Evolutionary conservation across 371 early-diverging fungal species (phyloP), one percentile per base, ranked within the genome.

Genomic region (Mucor saturninus): DNA sequence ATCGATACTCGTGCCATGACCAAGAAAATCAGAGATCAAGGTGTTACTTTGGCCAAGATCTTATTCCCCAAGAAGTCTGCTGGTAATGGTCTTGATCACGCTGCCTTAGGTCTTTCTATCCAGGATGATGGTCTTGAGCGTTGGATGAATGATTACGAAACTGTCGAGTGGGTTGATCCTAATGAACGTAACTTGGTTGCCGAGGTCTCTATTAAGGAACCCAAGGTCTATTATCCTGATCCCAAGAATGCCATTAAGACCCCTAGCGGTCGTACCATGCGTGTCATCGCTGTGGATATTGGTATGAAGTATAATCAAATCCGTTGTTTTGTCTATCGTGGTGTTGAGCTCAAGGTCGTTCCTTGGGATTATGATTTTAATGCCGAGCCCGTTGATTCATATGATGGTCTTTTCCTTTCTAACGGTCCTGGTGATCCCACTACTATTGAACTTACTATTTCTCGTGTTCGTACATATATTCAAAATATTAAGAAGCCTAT

Each of bases 281-380:
- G 93, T 57, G 84, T 98, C 46, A 65, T 98, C 52, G 95, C 94
- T 43, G 89, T 98, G 8, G 97, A 98, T 76, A 93, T 98, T 13
- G 98, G 98, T 68, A 95, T 98, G 95, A 98, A 98, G 79, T 93
- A 86, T 84, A 97, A 96, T 84, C 97, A 98, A 77, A 92, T 97
- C 75, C 91, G 97, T 57, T 95, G 96, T 86, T 95, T 98, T 65
- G 88, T 94, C 51, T 88, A 89, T 68, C 91, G 96, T 56, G 96
- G 96, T 67, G 93, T 98, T 35, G 94, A 96, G 65, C 81, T 97
- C 69, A 88, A 89, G 70, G 92, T 96, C 5, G 96, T 98, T 11
- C 98, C 98, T 5, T 97, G 95, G 94, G 85, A 98, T 75, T 92
- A 94, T 69, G 95, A 97, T 76, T 94, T 96, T 68, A 69, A 76